Conservation (phyloP, 208 protist species). For the Leishmania gerbilli region DNA sequence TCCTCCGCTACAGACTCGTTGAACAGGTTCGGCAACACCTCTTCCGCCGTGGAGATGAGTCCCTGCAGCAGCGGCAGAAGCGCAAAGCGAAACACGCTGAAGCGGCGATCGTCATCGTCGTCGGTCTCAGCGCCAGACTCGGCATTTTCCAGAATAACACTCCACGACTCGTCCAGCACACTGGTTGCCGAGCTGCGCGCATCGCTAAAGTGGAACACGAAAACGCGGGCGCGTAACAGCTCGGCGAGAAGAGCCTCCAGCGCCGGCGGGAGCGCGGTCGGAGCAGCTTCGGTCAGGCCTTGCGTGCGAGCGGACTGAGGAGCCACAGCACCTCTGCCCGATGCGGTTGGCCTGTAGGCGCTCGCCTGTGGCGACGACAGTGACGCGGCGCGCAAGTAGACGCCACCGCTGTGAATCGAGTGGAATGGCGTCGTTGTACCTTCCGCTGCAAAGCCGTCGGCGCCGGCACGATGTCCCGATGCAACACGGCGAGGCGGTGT, state of each 20-base stretch:
- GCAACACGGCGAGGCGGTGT: constrained; percentile 10
- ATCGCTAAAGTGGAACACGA: constrained; percentile 66
- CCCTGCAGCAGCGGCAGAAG: constrained; percentile 82
- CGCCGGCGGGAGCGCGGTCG: constrained; percentile 10
- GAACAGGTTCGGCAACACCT: constrained; percentile 64
- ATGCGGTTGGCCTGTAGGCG: background rate
- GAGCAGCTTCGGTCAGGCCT: background rate
- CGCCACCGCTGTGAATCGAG: background rate
- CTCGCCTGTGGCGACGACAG: background rate
- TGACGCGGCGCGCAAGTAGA: background rate
- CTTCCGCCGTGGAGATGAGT: constrained; percentile 69
- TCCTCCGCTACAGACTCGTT: constrained; percentile 58
- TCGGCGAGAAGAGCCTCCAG: constrained; percentile 30
- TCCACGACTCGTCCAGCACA: constrained; percentile 81
- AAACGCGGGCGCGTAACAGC: constrained; percentile 41
- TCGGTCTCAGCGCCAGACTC: constrained; percentile 46
- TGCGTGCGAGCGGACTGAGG: background rate
- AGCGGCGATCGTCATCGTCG: constrained; percentile 39
- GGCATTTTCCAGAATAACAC: constrained; percentile 70
- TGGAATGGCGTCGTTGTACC: constrained; percentile 15
- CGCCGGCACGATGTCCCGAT: background rate
- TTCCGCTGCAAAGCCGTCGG: background rate
- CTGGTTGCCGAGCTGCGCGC: constrained; percentile 41
- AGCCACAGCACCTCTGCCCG: background rate
- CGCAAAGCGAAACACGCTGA: constrained; percentile 74